Conservation (phyloP, 108 stramenopile species). For the Nitzschia palea region DNA sequence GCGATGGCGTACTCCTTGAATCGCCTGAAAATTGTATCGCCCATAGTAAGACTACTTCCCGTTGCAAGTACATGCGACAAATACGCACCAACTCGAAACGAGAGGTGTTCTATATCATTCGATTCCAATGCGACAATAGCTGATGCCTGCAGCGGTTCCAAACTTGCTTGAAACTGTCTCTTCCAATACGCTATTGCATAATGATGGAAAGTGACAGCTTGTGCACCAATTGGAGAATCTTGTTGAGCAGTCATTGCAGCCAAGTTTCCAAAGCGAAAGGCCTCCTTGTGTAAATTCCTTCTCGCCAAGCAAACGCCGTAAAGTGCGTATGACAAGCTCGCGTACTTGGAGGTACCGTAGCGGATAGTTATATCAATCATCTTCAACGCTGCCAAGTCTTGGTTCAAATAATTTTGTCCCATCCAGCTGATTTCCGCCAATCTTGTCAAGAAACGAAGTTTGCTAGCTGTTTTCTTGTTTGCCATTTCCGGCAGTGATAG, state of each 20-base stretch:
- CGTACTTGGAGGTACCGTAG: constrained; percentile 8
- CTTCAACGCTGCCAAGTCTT: constrained; percentile 11
- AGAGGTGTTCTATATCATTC: constrained; percentile 19
- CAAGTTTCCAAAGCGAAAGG: constrained; percentile 19
- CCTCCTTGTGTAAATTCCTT: constrained; percentile 8
- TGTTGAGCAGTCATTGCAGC: neutral
- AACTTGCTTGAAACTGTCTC: constrained; percentile 2
- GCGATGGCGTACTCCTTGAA: constrained; percentile 14
- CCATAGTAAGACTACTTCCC: neutral
- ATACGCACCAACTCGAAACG: constrained; percentile 22
- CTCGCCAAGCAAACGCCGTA: constrained; percentile 4
- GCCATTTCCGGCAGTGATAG: constrained; percentile 3
- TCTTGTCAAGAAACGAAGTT: constrained; percentile 9
- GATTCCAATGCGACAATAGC: neutral
- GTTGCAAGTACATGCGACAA: constrained; percentile 8
- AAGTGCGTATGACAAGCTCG: constrained; percentile 6
- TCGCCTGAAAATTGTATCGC: neutral
- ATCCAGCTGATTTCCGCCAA: constrained; percentile 13
- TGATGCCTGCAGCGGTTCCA: neutral
- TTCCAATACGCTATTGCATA: constrained; percentile 4
- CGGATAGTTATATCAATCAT: constrained; percentile 24
- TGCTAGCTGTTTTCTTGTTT: constrained; percentile 13
- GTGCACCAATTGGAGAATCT: neutral
- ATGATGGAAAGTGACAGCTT: constrained; percentile 2
- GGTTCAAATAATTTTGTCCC: neutral